Base-by-base conservation (phyloP, 495 filamentous ascomycete species). In the Penicillium mononematosum region DNA sequence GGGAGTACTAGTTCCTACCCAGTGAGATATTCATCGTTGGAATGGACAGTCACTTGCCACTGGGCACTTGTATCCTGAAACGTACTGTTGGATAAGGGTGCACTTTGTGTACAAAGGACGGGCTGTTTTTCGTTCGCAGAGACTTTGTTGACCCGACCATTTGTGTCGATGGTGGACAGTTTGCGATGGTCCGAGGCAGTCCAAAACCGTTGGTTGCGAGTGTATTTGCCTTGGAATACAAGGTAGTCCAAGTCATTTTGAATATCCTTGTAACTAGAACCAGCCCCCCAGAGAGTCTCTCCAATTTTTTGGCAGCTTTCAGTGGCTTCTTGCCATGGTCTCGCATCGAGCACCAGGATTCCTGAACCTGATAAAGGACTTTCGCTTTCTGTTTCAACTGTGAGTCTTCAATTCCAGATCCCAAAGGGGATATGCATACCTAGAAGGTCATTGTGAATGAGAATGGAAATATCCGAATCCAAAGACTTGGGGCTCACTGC, bases 361-460 rank as follows among this genome's bases (percentile, higher is more conserved):
- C 64, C 64, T 10, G 64, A 67, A 27, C 27, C 49, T 38, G 53
- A 50, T 36, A 45, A 44, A 16, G 64, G 53, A 24, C 64, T 67
- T 29, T 50, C 22, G n/a, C 25, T 54, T 34, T 67, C 64, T 67
- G 19, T 49, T 1, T 14, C 4, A 22, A 16, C 8, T 7, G 22
- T 56, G 4, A 53, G 44, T 19, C 2, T 43, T 31, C 7, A 6
- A 43, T n/a, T 19, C 7, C 11, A 38, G 5, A 27, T 25, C 5
- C 22, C 3, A 32, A 16, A 4, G 10, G 43, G 25, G 3, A 20
- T 36, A 48, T 45, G 16, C 14, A 29, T 31, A 67, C 64, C 58
- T 50, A 44, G 25, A 19, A 64, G 34, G 22, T 67, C 64, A 64
- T 67, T 67, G 31, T 67, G 64, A 32, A 67, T 64, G 16, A 67